Base-by-base conservation (phyloP, 306 rosid genomes). In the Dryas alaskensis region DNA sequence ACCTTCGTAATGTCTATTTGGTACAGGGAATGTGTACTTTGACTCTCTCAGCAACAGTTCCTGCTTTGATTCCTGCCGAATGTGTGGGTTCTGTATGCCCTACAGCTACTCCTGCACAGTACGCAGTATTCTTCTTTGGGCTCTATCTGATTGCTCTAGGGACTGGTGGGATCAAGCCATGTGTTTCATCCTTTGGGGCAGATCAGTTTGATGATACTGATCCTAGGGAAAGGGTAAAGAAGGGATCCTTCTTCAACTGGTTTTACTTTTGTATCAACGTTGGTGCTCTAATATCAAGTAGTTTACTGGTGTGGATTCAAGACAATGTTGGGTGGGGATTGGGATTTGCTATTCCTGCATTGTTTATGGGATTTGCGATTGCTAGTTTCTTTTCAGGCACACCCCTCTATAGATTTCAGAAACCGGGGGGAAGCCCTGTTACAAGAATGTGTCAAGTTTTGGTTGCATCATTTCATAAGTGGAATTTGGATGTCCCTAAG, bases 191-290 rank as follows among this genome's bases (percentile, higher is more conserved):
- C 63, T 92, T 95, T 75, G 99, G 98, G 61, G 98, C 97, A 3
- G 97, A 94, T 75, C 99, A 94, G 88, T 94, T 94, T 86, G 99
- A 94, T 79, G 99, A 94, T 79, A 89, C 97, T 48, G 97, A 94
- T 79, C 7, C 92, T 12, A 71, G 10, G 70, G 99, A 94, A 86
- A 89, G 96, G 86, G 79, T 86, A 19, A 92, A 87, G 81, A 94
- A 94, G 81, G 97, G 97, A 54, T 94, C 96, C 39, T 94, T 94
- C 84, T 94, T 94, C 85, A 94, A 94, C 81, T 94, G 97, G 99
- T 94, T 86, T 85, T 94, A 94, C 86, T 94, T 94, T 73, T 92
- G 95, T 68, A 82, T 94, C 81, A 92, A 94, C 81, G 81, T 92
- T 10, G 99, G 97, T 16, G 99, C 97, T 74, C 86, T 94, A 49